These are phyloP conservation scores for Triticum dicoccoides DNA, from an alignment of 176 grass and related monocot species.

Conservation along the genomic window DNA sequence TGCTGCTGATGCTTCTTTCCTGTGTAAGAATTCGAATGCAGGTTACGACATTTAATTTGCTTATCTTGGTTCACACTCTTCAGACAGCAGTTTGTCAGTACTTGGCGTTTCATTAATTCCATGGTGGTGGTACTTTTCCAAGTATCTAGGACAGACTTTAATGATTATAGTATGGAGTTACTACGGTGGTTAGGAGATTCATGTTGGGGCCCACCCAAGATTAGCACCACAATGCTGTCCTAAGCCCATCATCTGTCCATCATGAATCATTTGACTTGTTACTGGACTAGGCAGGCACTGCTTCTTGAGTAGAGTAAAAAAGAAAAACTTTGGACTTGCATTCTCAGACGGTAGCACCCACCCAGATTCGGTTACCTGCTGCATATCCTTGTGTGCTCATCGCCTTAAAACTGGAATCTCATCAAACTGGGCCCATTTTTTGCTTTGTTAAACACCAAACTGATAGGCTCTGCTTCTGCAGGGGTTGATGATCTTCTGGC, in stretches of 20 bases:
- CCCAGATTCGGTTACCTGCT: no score
- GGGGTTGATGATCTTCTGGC: neutral
- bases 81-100: neutral
- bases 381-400: neutral
- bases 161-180: slow-evolving; percentile 27
- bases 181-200: slow-evolving; percentile 26
- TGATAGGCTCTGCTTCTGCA: slow-evolving; percentile 7
- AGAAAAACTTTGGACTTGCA: slow-evolving; percentile 11
- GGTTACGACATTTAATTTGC: neutral
- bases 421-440: neutral
- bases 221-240: slow-evolving; percentile 27
- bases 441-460: neutral
- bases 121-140: slow-evolving; percentile 35
- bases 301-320: slow-evolving; percentile 3
- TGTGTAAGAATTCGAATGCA: slow-evolving; percentile 4
- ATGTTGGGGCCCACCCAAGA: slow-evolving; percentile 18
- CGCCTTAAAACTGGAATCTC: neutral
- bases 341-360: slow-evolving; percentile 9
- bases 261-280: slow-evolving; percentile 21
- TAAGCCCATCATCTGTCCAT: slow-evolving; percentile 42
- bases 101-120: slow-evolving; percentile 27
- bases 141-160: slow-evolving; percentile 38
- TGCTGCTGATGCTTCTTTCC: neutral
- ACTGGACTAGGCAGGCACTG: neutral
- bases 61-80: slow-evolving; percentile 21